phyloP scores from a whole-genome alignment of 495 filamentous ascomycete species.

The Penicillium nucicola region DNA sequence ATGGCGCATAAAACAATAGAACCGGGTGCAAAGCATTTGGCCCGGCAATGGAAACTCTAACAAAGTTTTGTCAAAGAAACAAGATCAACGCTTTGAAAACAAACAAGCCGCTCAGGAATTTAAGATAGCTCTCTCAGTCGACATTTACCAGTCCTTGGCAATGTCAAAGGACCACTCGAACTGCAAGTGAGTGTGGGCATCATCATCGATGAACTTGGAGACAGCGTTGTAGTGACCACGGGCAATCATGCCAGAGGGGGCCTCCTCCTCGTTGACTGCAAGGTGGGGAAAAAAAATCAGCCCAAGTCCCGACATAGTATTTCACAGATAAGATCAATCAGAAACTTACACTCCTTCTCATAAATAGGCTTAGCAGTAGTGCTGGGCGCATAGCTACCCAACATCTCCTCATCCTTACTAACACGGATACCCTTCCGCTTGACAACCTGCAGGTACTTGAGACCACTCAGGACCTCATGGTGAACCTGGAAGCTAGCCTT shows the following conservation, averaged over 20 bases:
- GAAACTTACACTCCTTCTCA: constrained; percentile 83
- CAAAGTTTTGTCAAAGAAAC: constrained; percentile 26
- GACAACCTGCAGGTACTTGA: constrained; percentile 92
- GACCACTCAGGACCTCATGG: constrained; percentile 87
- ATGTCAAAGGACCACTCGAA: constrained; percentile 97
- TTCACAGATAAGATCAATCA: neutral
- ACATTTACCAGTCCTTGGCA: constrained; percentile 76
- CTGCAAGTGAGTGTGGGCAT: constrained; percentile 75
- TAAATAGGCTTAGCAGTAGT: constrained; percentile 79
- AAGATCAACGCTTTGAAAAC: constrained; percentile 32
- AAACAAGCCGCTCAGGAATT: constrained; percentile 30
- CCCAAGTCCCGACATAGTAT: too few relatives aligned
- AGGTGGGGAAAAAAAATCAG: neutral
- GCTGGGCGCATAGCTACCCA: constrained; percentile 89
- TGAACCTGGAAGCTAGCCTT: constrained; percentile 90
- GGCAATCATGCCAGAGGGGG: constrained; percentile 82
- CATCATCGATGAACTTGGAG: constrained; percentile 90
- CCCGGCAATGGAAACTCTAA: constrained; percentile 15
- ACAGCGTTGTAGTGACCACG: constrained; percentile 82
- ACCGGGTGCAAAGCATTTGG: constrained; percentile 14
- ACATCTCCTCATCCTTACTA: constrained; percentile 94
- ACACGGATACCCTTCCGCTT: constrained; percentile 82
- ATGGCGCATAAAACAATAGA: constrained; percentile 14
- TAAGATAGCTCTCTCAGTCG: constrained; percentile 11
- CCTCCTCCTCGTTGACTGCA: constrained; percentile 81